A percentile compares a stretch with the other conserved stretches of the same genome.
Evolutionary conservation across 73 alveolate genomes (phyloP).

Genomic region (Paramecium primaurelia): DNA sequence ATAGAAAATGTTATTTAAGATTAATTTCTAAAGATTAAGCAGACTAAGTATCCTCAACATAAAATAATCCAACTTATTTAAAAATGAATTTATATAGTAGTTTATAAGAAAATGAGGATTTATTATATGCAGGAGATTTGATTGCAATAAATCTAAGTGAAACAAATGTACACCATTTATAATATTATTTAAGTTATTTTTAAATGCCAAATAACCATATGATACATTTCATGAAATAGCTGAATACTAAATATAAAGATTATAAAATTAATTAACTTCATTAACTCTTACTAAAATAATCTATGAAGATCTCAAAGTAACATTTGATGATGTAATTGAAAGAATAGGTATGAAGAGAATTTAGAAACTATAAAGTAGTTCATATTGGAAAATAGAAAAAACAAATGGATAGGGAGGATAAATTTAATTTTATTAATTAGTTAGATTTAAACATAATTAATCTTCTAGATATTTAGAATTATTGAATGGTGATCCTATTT

Average conservation of each 20-base stretch:
- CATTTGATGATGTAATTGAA: slow-evolving; percentile 39
- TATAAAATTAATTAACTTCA: neutral
- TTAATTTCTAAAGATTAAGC: neutral
- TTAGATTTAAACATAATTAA: neutral
- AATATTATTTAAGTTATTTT: neutral
- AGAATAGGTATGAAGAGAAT: slow-evolving; percentile 35
- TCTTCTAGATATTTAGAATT: slow-evolving; percentile 3
- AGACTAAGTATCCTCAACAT: neutral
- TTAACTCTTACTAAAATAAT: neutral
- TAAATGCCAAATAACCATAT: neutral
- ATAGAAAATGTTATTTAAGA: neutral
- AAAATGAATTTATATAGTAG: neutral
- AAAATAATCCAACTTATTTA: neutral
- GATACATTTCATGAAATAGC: neutral
- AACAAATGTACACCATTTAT: neutral
- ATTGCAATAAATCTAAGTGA: neutral
- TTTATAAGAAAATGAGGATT: slow-evolving; percentile 1
- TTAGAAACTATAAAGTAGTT: neutral
- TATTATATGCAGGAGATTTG: neutral
- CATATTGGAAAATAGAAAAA: slow-evolving; percentile 33
- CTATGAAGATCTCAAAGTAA: neutral
- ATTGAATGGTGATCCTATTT: neutral
- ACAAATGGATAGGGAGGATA: neutral
- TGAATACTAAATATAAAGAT: neutral
- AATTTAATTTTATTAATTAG: neutral